Evolutionary conservation across 1,139 yeast genomes (phyloP), one percentile per base, ranked within the genome.

Genomic region (Meyerozyma sp.): DNA sequence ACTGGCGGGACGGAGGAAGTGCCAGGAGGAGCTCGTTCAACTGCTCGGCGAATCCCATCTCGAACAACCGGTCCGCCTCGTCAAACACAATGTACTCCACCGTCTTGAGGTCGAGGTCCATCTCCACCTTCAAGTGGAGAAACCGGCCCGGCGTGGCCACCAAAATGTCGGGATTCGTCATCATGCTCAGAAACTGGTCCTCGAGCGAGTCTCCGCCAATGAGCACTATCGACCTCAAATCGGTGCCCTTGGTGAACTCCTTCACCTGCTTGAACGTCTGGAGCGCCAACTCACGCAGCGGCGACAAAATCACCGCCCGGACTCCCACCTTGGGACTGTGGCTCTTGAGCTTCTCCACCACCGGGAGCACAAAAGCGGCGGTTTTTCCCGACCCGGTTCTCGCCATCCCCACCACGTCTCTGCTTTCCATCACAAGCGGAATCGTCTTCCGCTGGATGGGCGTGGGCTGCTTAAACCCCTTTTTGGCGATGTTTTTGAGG

Each of bases 351-450:
- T 79, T 84, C 57, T 94, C 98, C 53, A 94, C 76, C 70, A 94
- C 77, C 2, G 99, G 99, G 46, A 94, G 68, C n/a, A 89, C 80
- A 62, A 94, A 94, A 1, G 98, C 98, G 5, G 98, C 98, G 0
- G 99, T 94, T 61, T 94, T 94, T 73, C 99, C 99, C 28, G 96
- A 87, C 56, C 99, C 99, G 1, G 99, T 94, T 58, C 98, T 79
- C 18, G 99, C 99, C 96, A 94, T 94, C 57, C 98, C 99, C 18
- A 94, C 98, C 30, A 94, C 95, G 66, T 94, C 98, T 58, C 95
- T 75, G 47, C 81, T 84, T 46, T 87, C 91, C 70, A 93, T 70
- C 45, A 93, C 83, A 46, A 90, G 72, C 1, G 98, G 98, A 46
- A 94, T 88, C 3, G 98, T 84, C 60, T 91, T 91, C 50, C 98